phyloP scores from a whole-genome alignment of 495 filamentous ascomycete species.

The Pyrenula massariospora region DNA sequence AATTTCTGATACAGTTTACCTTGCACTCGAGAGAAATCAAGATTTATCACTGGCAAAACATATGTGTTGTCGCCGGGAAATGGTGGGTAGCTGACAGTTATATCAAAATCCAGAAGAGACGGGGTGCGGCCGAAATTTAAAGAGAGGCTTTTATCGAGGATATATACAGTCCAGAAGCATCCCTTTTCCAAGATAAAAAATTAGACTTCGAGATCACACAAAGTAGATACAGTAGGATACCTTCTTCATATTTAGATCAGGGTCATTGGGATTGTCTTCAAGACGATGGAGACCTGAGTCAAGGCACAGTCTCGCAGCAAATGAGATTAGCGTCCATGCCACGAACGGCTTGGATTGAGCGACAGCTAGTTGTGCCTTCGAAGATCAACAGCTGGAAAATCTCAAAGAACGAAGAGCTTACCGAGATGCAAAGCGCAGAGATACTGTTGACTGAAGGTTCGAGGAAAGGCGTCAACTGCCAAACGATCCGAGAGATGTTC shows the following conservation, averaged over 20 bases:
- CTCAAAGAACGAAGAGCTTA: not conserved
- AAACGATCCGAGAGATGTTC: not conserved
- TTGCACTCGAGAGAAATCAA: conserved; percentile 1
- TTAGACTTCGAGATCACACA: not conserved
- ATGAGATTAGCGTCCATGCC: conserved; percentile 5
- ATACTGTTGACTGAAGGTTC: conserved; percentile 4
- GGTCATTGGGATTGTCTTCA: not conserved
- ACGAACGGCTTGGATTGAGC: not conserved
- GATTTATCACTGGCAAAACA: not conserved
- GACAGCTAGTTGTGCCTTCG: not conserved
- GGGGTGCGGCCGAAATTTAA: conserved; percentile 5
- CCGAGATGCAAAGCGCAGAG: conserved; percentile 1
- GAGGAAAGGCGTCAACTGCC: not conserved
- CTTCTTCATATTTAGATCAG: not conserved
- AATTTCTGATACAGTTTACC: conserved; percentile 2
- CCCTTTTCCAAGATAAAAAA: not conserved
- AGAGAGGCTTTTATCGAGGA: conserved; percentile 3
- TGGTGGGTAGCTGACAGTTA: not conserved
- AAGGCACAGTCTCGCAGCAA: conserved; percentile 1
- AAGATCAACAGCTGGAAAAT: not conserved
- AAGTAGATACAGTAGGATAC: not conserved
- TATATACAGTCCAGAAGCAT: conserved; percentile 3
- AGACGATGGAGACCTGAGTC: conserved; percentile 4
- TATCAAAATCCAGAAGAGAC: conserved; percentile 3
- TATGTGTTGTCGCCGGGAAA: not conserved